These are phyloP conservation scores for Backusella tuberculispora DNA, from an alignment of 192 early-diverging fungal genomes.

Conservation along the genomic window DNA sequence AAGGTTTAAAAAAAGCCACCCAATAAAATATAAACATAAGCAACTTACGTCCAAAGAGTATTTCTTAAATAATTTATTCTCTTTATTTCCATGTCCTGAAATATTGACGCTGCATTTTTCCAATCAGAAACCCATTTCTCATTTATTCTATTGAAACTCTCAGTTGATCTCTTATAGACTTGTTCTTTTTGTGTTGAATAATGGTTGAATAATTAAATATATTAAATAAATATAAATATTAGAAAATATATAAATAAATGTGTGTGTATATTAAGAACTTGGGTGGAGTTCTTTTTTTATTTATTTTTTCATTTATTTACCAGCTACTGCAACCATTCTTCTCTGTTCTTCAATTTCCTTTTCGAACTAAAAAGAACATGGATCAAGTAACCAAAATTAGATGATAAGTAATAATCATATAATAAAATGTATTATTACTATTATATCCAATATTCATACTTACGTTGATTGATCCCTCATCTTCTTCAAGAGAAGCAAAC, in stretches of 20 bases:
- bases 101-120: constrained; percentile 52
- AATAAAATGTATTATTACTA: neutral
- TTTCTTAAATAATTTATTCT: constrained; percentile 68
- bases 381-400: neutral
- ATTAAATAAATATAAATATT: neutral
- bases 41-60: constrained; percentile 67
- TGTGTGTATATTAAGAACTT: too few species aligned
- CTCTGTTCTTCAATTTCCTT: constrained; percentile 29
- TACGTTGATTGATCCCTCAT: neutral
- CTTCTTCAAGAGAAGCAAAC: neutral
- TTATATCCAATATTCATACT: neutral
- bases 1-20: neutral
- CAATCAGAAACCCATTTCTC: constrained; percentile 60
- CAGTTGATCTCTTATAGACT: constrained; percentile 51
- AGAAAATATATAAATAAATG: too few species aligned
- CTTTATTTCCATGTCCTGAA: constrained; percentile 70
- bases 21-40: neutral
- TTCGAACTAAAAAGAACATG: constrained; percentile 27
- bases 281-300: too few species aligned
- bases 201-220: neutral
- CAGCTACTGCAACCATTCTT: constrained; percentile 23
- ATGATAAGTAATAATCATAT: neutral
- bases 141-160: constrained; percentile 38
- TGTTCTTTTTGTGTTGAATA: constrained; percentile 37
- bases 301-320: neutral